Percentiles rank a stretch among this genome's conserved stretches.
Evolutionary conservation across 306 rosid genomes (phyloP).

Genomic region (Lablab purpureus): DNA sequence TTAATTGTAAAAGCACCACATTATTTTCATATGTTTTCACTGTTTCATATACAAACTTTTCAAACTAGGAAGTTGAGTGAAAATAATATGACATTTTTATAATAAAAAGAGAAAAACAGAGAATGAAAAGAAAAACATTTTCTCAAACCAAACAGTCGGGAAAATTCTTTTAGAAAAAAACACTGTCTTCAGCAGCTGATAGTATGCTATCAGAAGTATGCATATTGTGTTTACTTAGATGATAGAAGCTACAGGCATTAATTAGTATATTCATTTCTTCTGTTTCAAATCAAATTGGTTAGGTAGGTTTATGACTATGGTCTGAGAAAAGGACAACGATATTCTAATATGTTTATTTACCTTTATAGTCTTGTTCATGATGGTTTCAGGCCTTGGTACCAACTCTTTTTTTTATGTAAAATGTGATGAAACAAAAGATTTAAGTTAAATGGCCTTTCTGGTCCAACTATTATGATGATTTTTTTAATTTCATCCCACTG

Average conservation of each 20-base stretch:
- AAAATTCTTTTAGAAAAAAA: not conserved
- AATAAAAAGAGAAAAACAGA: not conserved
- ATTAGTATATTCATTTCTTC: not conserved
- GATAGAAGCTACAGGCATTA: constrained; percentile 2
- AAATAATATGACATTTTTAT: not conserved
- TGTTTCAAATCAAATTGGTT: not conserved
- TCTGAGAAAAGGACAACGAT: not conserved
- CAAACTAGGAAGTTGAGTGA: not conserved
- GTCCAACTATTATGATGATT: too few relatives aligned
- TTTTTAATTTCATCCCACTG: too few relatives aligned
- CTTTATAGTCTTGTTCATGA: not conserved
- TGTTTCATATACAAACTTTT: not conserved
- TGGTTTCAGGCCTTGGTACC: too few relatives aligned
- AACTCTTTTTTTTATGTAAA: constrained; percentile 6
- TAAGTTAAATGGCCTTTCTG: too few relatives aligned
- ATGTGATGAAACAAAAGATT: not conserved
- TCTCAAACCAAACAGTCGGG: not conserved
- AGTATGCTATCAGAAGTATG: constrained; percentile 13
- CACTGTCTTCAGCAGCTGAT: not conserved
- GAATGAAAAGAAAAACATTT: not conserved
- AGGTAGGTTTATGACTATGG: not conserved
- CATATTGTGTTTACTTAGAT: constrained; percentile 21
- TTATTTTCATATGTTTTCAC: not conserved
- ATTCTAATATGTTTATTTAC: constrained; percentile 1
- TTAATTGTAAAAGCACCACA: not conserved